Percentiles rank a stretch among this genome's conserved stretches.
phyloP scores from a whole-genome alignment of 352 stramenopile species.

The Pythium biforme region DNA sequence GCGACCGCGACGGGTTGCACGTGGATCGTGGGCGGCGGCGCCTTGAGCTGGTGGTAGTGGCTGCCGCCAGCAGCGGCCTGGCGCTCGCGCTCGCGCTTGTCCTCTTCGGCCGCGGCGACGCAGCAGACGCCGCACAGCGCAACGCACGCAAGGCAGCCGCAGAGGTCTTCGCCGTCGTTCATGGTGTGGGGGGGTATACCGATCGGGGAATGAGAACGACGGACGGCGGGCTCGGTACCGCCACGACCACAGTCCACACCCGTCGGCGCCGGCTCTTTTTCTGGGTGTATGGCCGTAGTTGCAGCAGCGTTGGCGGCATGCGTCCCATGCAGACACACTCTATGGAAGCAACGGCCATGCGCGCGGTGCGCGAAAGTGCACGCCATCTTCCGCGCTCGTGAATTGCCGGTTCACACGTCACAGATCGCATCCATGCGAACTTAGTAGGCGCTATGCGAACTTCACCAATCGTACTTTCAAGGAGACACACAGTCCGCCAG shows the following conservation, averaged over 20 bases:
- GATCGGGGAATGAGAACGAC: too few relatives aligned
- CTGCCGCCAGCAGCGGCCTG: slow-evolving; percentile 35
- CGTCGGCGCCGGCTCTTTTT: too few relatives aligned
- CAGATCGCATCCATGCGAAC: background rate
- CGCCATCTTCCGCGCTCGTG: background rate
- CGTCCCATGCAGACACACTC: background rate
- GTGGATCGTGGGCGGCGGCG: slow-evolving; percentile 50
- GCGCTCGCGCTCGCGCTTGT: slow-evolving; percentile 78
- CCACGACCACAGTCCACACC: too few relatives aligned
- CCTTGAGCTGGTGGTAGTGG: slow-evolving; percentile 32
- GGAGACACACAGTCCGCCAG: background rate
- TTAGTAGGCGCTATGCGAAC: too few relatives aligned
- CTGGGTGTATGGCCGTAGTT: too few relatives aligned
- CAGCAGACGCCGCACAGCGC: slow-evolving; percentile 76
- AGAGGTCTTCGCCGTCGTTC: slow-evolving; percentile 77
- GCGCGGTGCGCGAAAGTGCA: background rate
- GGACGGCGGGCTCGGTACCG: too few relatives aligned
- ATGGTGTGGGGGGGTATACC: slow-evolving; percentile 26
- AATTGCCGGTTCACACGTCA: background rate
- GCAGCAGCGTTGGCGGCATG: too few relatives aligned
- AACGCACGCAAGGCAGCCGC: slow-evolving; percentile 67
- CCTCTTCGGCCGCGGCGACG: slow-evolving; percentile 74
- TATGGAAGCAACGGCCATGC: background rate
- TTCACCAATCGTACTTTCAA: background rate
- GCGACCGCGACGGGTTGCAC: slow-evolving; percentile 64